A percentile compares a stretch with the other conserved stretches of the same genome.
Evolutionary conservation across 805 yeast species (phyloP).

Genomic region (Candida ponderosae): DNA sequence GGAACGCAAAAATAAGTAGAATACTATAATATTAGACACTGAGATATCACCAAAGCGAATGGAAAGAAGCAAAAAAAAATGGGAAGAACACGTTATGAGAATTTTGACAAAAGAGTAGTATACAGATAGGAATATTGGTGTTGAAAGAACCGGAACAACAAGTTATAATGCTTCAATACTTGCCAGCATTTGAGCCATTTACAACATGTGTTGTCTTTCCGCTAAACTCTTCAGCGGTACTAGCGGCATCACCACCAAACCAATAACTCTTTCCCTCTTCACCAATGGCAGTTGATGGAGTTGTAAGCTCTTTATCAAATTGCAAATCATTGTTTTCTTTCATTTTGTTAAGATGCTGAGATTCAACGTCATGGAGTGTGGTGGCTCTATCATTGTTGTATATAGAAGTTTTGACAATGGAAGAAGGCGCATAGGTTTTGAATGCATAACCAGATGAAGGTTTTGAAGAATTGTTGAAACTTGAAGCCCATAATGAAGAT

Average conservation of each 20-base stretch:
- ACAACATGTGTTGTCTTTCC: constrained; percentile 15
- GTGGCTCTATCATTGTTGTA: neutral
- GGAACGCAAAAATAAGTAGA: no score
- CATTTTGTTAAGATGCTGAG: constrained; percentile 5
- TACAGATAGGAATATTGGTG: no score
- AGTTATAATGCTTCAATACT: no score
- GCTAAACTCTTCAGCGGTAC: constrained; percentile 7
- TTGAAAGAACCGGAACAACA: no score
- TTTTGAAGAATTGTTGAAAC: constrained; percentile 42
- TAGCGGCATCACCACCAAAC: constrained; percentile 15
- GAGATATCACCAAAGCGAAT: no score
- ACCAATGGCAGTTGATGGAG: constrained; percentile 27
- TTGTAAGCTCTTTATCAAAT: constrained; percentile 15
- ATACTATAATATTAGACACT: no score
- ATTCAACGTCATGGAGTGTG: neutral
- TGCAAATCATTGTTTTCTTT: constrained; percentile 2
- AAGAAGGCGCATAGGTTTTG: constrained; percentile 1
- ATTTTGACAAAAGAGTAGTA: no score
- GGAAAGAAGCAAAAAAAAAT: no score
- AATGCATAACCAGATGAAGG: constrained; percentile 26
- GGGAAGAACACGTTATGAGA: no score
- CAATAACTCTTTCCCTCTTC: constrained; percentile 27
- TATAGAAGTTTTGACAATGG: constrained; percentile 1
- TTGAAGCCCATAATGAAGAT: constrained; percentile 83
- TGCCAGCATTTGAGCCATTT: constrained; percentile 4